Evolutionary conservation across 176 grass and related monocot genomes (phyloP), one percentile per base, ranked within the genome.

Genomic region (Olyra latifolia): DNA sequence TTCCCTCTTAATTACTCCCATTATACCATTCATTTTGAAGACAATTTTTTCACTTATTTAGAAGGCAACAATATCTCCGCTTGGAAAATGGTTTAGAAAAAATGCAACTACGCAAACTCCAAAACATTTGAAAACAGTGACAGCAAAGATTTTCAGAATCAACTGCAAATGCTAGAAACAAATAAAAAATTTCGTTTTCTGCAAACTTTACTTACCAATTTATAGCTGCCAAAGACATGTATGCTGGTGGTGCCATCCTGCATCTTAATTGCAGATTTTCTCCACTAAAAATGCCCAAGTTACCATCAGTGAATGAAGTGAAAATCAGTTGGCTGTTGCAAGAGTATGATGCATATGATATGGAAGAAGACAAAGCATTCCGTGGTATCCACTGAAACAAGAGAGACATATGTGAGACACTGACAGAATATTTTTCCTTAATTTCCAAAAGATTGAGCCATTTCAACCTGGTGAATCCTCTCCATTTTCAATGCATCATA

Each of bases 241-340:
- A 90, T 24, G 83, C 79, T 20, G 74, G 72, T 41, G 66, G 66
- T 38, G 79, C 66, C 8, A 90, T 86, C 68, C 88, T 80, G 69
- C 88, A 90, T 77, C 83, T 77, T 50, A 90, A 66, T 66, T 74
- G 83, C 74, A 90, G 78, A 41, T 86, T 87, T 62, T 86, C 88
- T 67, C 83, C 70, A 69, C 86, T 60, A n/a, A 90, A 90, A 27
- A 90, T 84, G 64, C 83, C 83, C 40, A 90, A 63, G 55, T 83
- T 82, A 59, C 88, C 88, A 79, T 90, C 83, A 44, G 14, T 77
- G 27, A 90, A 86, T 5, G 88, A 86, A 54, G 83, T 73, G 67
- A 81, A 86, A 62, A 90, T 74, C 67, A 86, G 64, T 52, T 87
- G 79, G 68, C 88, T 83, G 58, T 86, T 83, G 67, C 88, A 90